Percentiles rank a stretch among this genome's conserved stretches.
These are phyloP conservation scores for Monosporascus sp. DNA, from an alignment of 2,329 filamentous ascomycete genomes.

Conservation along the genomic window DNA sequence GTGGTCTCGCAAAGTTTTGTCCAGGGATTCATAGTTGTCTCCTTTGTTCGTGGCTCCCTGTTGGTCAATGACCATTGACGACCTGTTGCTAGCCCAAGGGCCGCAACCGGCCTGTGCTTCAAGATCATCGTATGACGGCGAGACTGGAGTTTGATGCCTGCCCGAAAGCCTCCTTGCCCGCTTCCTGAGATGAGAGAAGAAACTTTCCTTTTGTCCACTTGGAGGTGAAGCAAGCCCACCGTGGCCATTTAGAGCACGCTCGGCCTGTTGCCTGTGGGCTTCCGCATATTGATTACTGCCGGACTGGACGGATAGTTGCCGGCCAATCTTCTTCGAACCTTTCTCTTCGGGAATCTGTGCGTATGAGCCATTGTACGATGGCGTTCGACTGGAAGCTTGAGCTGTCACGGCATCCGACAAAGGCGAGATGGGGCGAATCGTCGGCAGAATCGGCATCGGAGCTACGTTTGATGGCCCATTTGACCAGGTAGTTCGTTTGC, in stretches of 20 bases:
- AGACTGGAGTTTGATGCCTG: conserved; percentile 75
- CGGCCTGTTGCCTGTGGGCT: conserved; percentile 82
- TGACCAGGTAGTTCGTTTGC: conserved; percentile 90
- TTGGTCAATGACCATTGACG: conserved; percentile 72
- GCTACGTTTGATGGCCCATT: conserved; percentile 75
- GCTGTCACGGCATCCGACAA: conserved; percentile 89
- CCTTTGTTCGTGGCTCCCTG: conserved; percentile 43
- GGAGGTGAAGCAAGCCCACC: conserved; percentile 70
- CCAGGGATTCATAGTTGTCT: conserved; percentile 55
- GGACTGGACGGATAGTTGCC: conserved; percentile 88
- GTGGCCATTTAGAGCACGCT: conserved; percentile 81
- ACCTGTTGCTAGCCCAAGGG: conserved; percentile 81
- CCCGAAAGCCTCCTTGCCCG: conserved; percentile 88
- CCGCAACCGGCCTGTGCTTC: conserved; percentile 90
- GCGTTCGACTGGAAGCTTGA: conserved; percentile 66
- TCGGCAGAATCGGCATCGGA: conserved; percentile 93
- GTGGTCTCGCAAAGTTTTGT: conserved; percentile 53
- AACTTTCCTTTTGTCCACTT: conserved; percentile 83
- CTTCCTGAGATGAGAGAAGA: conserved; percentile 96
- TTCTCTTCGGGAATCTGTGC: conserved; percentile 52
- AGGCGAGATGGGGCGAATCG: conserved; percentile 91
- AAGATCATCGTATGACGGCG: conserved; percentile 76
- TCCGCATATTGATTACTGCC: conserved; percentile 91
- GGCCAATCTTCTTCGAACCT: conserved; percentile 82
- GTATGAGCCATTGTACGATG: conserved; percentile 47